phyloP scores from a whole-genome alignment of 1,139 yeast species.

The Zygoascus hellenicus region DNA sequence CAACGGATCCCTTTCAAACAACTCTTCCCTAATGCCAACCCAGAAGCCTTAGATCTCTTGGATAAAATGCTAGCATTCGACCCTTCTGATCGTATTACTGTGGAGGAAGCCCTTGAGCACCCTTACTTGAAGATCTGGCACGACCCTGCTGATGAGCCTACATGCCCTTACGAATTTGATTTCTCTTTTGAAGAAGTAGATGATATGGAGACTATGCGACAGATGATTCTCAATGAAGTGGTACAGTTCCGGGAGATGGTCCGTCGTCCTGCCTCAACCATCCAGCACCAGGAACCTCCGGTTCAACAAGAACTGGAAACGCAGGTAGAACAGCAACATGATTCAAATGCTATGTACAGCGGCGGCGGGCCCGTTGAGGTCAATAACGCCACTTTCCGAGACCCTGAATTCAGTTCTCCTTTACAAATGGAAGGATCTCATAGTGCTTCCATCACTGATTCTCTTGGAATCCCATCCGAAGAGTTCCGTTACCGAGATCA shows the following conservation, averaged over 20 bases:
- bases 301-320: slow-evolving; percentile 22
- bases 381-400: background rate
- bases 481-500: slow-evolving; percentile 38
- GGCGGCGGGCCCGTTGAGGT: background rate
- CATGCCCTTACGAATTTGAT: slow-evolving; percentile 76
- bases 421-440: slow-evolving; percentile 9
- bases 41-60: slow-evolving; percentile 77
- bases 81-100: slow-evolving; percentile 81
- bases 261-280: slow-evolving; percentile 54
- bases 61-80: slow-evolving; percentile 81
- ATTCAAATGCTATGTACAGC: background rate
- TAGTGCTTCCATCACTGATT: slow-evolving; percentile 11
- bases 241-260: slow-evolving; percentile 74
- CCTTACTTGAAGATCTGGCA: slow-evolving; percentile 93
- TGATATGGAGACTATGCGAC: slow-evolving; percentile 69
- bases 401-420: slow-evolving; percentile 15
- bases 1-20: slow-evolving; percentile 70
- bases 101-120: slow-evolving; percentile 82
- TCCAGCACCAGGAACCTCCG: slow-evolving; percentile 26
- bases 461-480: slow-evolving; percentile 33
- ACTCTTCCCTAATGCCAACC: slow-evolving; percentile 79
- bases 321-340: slow-evolving; percentile 7
- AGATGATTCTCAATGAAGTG: slow-evolving; percentile 79
- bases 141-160: slow-evolving; percentile 92
- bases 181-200: slow-evolving; percentile 85